A percentile compares a stretch with the other conserved stretches of the same genome.
Conservation (phyloP, 345 rosid genomes). For the Salix brachista region DNA sequence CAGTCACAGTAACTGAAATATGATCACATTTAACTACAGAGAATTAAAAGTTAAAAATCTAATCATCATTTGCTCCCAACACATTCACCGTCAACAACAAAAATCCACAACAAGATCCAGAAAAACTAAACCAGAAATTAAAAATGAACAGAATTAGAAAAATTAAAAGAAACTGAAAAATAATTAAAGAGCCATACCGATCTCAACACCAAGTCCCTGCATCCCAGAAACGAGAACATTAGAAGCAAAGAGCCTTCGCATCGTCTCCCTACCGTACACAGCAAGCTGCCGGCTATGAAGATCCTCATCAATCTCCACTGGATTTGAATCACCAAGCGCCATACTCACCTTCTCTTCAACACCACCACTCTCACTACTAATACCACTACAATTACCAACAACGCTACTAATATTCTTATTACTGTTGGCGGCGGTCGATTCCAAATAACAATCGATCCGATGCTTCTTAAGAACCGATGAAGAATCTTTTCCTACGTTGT, state of each 20-base stretch:
- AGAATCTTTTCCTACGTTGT: too few relatives aligned
- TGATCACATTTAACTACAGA: neutral
- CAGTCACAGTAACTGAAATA: neutral
- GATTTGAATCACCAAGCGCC: conserved; percentile 67
- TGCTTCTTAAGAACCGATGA: too few relatives aligned
- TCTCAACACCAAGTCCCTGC: conserved; percentile 95
- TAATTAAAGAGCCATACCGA: conserved; percentile 45
- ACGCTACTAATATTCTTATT: conserved; percentile 15
- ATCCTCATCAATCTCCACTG: conserved; percentile 86
- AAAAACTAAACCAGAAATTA: neutral
- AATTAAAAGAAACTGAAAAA: neutral
- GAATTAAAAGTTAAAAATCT: neutral
- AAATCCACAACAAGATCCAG: neutral
- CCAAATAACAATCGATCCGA: too few relatives aligned
- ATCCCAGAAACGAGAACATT: conserved; percentile 81
- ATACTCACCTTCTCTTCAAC: conserved; percentile 22
- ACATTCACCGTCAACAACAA: neutral
- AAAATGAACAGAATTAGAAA: too few relatives aligned
- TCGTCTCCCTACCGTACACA: conserved; percentile 96
- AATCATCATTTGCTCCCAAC: neutral
- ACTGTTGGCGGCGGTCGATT: neutral
- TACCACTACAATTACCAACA: conserved; percentile 19
- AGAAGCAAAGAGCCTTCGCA: conserved; percentile 88
- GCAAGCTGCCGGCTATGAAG: conserved; percentile 99
- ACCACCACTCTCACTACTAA: conserved; percentile 15